Conservation (phyloP, 1,284 basidiomycete genomes). For the Leccinum proliferum region DNA sequence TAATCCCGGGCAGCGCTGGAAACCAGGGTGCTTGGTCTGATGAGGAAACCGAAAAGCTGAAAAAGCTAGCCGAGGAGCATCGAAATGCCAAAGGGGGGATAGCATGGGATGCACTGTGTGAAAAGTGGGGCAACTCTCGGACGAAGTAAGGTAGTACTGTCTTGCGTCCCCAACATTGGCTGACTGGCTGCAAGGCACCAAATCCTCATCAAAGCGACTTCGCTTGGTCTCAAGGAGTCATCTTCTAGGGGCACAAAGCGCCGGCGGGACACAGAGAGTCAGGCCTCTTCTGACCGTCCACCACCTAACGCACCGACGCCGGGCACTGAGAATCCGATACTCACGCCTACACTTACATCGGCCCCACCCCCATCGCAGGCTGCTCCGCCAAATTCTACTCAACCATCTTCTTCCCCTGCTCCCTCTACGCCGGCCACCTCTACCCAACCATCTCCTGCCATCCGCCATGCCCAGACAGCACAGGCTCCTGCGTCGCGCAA, state of each 20-base stretch:
- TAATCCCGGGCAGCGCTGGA: constrained; percentile 36
- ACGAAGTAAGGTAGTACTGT: constrained; percentile 29
- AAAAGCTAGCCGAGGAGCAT: constrained; percentile 61
- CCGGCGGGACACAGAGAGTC: constrained; percentile 43
- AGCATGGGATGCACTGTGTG: constrained; percentile 72
- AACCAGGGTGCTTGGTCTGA: constrained; percentile 73
- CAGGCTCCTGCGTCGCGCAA: constrained; percentile 22
- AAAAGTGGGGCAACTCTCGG: constrained; percentile 58
- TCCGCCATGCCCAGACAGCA: constrained; percentile 29
- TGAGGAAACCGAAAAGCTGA: constrained; percentile 64
- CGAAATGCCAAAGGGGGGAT: constrained; percentile 47
- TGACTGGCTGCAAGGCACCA: constrained; percentile 50
- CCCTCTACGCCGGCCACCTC: constrained; percentile 30
- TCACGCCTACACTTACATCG: constrained; percentile 17
- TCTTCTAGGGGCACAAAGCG: constrained; percentile 61
- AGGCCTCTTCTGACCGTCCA: constrained; percentile 27
- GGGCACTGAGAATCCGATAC: constrained; percentile 19
- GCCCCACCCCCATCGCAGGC: constrained; percentile 18
- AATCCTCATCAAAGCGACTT: constrained; percentile 71
- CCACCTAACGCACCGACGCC: constrained; percentile 22
- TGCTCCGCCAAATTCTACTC: constrained; percentile 17
- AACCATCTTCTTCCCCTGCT: constrained; percentile 26
- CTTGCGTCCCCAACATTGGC: constrained; percentile 1
- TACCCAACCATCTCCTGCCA: constrained; percentile 26
- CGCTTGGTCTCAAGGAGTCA: constrained; percentile 68